Evolutionary conservation across 2,329 filamentous ascomycete genomes (phyloP).

Genomic region (Phoma sp.): DNA sequence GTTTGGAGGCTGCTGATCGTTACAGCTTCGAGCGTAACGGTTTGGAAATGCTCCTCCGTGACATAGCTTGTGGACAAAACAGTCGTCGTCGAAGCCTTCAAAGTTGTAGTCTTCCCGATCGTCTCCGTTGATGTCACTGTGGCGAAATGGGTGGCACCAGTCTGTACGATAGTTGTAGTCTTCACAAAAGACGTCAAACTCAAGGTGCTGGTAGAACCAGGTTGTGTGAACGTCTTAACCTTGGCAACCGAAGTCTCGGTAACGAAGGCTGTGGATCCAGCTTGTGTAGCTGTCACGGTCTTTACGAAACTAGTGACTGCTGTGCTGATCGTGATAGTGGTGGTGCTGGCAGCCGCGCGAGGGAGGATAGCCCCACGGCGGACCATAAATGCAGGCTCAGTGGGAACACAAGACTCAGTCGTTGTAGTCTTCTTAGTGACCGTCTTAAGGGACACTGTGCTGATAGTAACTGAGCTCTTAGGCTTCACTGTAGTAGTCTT

Average conservation of each 20-base stretch:
- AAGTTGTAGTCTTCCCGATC: conserved; percentile 28
- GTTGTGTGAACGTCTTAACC: conserved; percentile 18
- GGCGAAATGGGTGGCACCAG: conserved; percentile 27
- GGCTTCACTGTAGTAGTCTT: conserved; percentile 35
- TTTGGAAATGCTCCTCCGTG: conserved; percentile 20
- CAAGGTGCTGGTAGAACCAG: conserved; percentile 24
- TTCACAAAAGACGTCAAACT: conserved; percentile 30
- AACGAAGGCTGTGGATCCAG: conserved; percentile 22
- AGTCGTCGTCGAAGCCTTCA: conserved; percentile 26
- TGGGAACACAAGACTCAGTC: conserved; percentile 37
- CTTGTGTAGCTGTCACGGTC: conserved; percentile 18
- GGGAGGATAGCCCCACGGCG: conserved; percentile 26
- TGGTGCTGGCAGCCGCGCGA: conserved; percentile 21
- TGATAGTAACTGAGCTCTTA: conserved; percentile 27
- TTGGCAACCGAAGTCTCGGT: conserved; percentile 22
- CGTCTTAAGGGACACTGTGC: conserved; percentile 31
- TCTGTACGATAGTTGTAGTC: conserved; percentile 31
- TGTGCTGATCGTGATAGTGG: conserved; percentile 33
- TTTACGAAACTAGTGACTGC: conserved; percentile 36
- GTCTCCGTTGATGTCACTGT: conserved; percentile 24
- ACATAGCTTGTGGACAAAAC: conserved; percentile 18
- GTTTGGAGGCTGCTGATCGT: conserved; percentile 31
- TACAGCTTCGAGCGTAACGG: conserved; percentile 23
- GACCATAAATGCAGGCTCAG: conserved; percentile 21
- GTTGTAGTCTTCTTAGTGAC: conserved; percentile 40